Evolutionary conservation across 177 flowering plant genomes (phyloP), one percentile per base, ranked within the genome.

Genomic region (Telopea speciosissima): DNA sequence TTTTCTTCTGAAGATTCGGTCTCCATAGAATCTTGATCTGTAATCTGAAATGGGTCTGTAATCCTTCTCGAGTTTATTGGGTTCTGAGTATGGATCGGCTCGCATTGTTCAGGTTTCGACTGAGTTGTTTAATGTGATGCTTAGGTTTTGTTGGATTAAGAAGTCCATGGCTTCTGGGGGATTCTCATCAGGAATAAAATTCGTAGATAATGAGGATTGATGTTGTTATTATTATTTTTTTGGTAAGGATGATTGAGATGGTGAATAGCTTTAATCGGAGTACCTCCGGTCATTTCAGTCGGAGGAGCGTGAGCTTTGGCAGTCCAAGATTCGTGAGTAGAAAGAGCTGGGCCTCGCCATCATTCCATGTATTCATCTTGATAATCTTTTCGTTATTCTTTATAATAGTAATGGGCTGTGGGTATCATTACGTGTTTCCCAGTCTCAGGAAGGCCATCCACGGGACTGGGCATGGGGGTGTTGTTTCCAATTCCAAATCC

Each of bases 351-450:
- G 56, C 81, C 33, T 78, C 80, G 4, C 79, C 76, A 16, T 71
- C 82, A 7, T 73, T 89, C 68, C 74, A 76, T 74, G 75, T 75
- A 16, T 52, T 82, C 28, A 40, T 85, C 24, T 68, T 72, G 1
- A 56, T 81, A 62, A 85, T 84, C 17, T 80, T 79, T 12, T 33
- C 80, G 23, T 4, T 89, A n/a, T 73, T 85, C 26, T 81, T 88
- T 71, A 24, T 83, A 44, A 19, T 86, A 28, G 88, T 80, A 2
- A 12, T 83, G 25, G 70, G 78, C 5, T 84, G 78, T 73, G 87
- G 82, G 11, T 88, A 83, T 78, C 1, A 85, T 1, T 79, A 73
- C 67, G 76, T 86, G 24, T 75, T 86, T 24, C 90, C 94, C 12
- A 81, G 66, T 40, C 58, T 77, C 25, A 79, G 68, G 49, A 78